Percentiles rank a stretch among this genome's conserved stretches.
Conservation (phyloP, 345 rosid species). For the Arabidopsis arenosa region DNA sequence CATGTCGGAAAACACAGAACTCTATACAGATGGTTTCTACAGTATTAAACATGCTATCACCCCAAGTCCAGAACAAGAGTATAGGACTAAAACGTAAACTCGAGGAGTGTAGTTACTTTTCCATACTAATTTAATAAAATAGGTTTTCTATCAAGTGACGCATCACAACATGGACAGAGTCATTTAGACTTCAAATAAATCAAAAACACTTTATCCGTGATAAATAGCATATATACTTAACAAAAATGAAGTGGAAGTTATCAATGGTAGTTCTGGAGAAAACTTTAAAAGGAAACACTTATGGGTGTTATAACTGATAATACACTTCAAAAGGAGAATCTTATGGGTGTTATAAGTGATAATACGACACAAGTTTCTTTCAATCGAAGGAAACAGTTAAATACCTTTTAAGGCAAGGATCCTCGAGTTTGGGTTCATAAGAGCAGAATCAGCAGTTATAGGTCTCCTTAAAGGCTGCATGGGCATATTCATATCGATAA, state of each 20-base stretch:
- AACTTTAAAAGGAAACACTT: constrained; percentile 35
- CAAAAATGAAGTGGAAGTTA: constrained; percentile 16
- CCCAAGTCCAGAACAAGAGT: constrained; percentile 10
- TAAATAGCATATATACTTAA: constrained; percentile 14
- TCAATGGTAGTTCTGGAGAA: constrained; percentile 6
- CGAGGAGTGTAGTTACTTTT: constrained; percentile 10
- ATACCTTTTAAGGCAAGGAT: constrained; percentile 88
- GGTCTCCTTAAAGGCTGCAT: constrained; percentile 96
- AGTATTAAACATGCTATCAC: constrained; percentile 12
- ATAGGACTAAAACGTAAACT: constrained; percentile 14
- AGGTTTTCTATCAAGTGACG: constrained; percentile 13
- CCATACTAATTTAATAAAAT: constrained; percentile 6
- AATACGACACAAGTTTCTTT: background rate
- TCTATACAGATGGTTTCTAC: background rate
- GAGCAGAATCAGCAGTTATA: constrained; percentile 94
- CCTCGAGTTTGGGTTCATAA: constrained; percentile 89
- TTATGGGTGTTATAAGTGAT: constrained; percentile 6
- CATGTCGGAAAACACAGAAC: constrained; percentile 10
- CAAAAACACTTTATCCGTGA: constrained; percentile 5
- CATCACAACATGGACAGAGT: constrained; percentile 18
- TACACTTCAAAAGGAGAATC: constrained; percentile 32
- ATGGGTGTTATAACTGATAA: constrained; percentile 6
- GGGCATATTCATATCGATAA: constrained; percentile 92
- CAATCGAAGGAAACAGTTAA: constrained; percentile 23
- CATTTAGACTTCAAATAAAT: constrained; percentile 3